Conservation (phyloP, 352 stramenopile genomes). For the Globisporangium apiculatum region DNA sequence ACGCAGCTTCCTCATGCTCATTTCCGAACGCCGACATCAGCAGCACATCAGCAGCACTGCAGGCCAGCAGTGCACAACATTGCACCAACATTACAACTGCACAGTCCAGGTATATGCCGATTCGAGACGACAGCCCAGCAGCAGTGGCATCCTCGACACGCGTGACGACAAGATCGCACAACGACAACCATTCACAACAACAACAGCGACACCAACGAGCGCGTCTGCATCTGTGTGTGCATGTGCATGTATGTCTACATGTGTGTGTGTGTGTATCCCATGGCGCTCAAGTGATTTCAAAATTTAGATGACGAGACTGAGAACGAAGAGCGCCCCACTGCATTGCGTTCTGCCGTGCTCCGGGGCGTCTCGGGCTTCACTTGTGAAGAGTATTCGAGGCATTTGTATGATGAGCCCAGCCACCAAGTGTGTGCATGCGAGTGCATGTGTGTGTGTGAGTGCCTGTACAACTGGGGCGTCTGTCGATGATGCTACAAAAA, state of each 20-base stretch:
- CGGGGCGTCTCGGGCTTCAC: conserved; percentile 37
- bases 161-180: background rate
- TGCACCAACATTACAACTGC: too few relatives aligned
- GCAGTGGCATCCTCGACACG: too few relatives aligned
- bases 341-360: conserved; percentile 76
- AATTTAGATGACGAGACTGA: conserved; percentile 91
- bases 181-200: background rate
- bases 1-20: background rate
- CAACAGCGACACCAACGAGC: background rate
- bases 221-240: background rate
- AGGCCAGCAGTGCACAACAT: background rate
- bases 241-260: conserved; percentile 1
- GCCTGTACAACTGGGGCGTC: background rate
- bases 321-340: conserved; percentile 54
- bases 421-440: background rate
- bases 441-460: background rate
- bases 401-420: conserved; percentile 92
- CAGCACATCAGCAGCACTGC: background rate
- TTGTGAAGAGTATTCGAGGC: conserved; percentile 87
- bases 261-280: conserved; percentile 1
- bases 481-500: conserved; percentile 79
- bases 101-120: too few relatives aligned
- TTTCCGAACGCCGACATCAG: background rate
- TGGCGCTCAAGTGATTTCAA: conserved; percentile 82
- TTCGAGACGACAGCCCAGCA: too few relatives aligned